phyloP scores from a whole-genome alignment of 2,329 filamentous ascomycete species.

The Nannizzia gypsea region DNA sequence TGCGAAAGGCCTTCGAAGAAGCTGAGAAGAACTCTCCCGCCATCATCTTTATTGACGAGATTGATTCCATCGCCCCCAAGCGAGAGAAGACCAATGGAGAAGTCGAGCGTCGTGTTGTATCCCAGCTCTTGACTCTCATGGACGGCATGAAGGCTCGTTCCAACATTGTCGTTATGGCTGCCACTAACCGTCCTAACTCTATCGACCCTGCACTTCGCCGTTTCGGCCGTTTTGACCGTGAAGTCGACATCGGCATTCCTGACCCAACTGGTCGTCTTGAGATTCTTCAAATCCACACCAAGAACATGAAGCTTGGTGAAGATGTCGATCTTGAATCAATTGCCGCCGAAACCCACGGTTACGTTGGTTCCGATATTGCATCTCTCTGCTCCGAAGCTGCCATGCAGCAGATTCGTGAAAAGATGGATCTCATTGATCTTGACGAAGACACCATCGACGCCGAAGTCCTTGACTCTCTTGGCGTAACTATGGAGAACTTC shows the following conservation, averaged over 20 bases:
- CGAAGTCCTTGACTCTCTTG: constrained; percentile 93
- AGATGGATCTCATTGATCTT: constrained; percentile 99
- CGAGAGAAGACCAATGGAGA: constrained; percentile 99
- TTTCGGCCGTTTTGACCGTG: constrained; percentile 97
- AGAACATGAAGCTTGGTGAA: constrained; percentile 99
- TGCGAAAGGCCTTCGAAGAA: constrained; percentile 98
- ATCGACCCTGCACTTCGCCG: constrained; percentile 95
- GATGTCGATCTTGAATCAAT: constrained; percentile 96
- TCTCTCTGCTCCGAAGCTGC: constrained; percentile 97
- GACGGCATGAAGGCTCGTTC: constrained; percentile 99
- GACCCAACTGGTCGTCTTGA: constrained; percentile 97
- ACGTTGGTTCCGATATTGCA: constrained; percentile 95
- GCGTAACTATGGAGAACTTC: constrained; percentile 99
- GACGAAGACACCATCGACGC: constrained; percentile 99
- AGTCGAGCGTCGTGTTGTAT: constrained; percentile 96
- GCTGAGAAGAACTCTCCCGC: constrained; percentile 98
- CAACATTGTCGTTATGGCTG: constrained; percentile 98
- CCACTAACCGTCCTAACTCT: constrained; percentile 96
- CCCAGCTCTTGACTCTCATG: constrained; percentile 93
- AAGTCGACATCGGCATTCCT: constrained; percentile 95
- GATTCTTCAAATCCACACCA: constrained; percentile 98
- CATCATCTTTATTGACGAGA: constrained; percentile 99
- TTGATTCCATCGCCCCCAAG: constrained; percentile 98
- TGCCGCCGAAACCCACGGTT: constrained; percentile 94
- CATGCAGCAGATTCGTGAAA: constrained; percentile 99